phyloP scores from a whole-genome alignment of 2,329 filamentous ascomycete genomes.

The Nemania sp. region DNA sequence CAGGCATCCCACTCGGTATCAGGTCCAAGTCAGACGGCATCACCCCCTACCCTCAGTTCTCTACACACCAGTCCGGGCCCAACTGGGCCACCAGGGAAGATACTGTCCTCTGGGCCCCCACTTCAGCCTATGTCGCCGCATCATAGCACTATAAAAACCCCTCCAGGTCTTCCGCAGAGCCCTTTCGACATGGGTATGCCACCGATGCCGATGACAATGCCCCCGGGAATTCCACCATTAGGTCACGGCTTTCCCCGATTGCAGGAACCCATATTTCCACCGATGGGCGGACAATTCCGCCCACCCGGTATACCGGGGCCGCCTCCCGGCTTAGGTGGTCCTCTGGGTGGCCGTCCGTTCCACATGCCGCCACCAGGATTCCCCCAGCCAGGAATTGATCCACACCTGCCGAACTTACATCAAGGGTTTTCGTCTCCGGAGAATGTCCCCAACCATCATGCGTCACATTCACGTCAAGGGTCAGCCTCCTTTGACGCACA shows the following conservation, averaged over 20 bases:
- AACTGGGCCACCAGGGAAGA: conserved; percentile 72
- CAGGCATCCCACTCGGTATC: conserved; percentile 74
- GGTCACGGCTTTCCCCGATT: conserved; percentile 59
- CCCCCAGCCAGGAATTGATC: conserved; percentile 56
- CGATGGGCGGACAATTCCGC: conserved; percentile 57
- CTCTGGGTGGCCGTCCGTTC: conserved; percentile 58
- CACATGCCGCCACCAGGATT: conserved; percentile 67
- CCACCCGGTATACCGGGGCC: conserved; percentile 62
- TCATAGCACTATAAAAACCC: conserved; percentile 67
- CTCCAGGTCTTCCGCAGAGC: conserved; percentile 61
- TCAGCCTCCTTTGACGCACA: conserved; percentile 70
- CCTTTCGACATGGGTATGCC: conserved; percentile 61
- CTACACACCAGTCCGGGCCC: conserved; percentile 74
- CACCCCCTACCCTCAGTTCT: conserved; percentile 72
- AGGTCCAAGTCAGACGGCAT: conserved; percentile 66
- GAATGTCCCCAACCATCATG: conserved; percentile 54
- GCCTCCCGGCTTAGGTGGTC: conserved; percentile 63
- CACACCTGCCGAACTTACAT: conserved; percentile 53
- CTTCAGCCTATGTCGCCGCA: conserved; percentile 74
- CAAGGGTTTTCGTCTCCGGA: conserved; percentile 54
- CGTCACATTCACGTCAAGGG: conserved; percentile 78
- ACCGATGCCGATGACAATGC: conserved; percentile 68
- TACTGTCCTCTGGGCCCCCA: conserved; percentile 57
- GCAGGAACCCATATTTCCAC: conserved; percentile 60
- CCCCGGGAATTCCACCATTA: conserved; percentile 69